Base-by-base conservation (phyloP, 805 yeast genomes). In the Yarrowia porcina region DNA sequence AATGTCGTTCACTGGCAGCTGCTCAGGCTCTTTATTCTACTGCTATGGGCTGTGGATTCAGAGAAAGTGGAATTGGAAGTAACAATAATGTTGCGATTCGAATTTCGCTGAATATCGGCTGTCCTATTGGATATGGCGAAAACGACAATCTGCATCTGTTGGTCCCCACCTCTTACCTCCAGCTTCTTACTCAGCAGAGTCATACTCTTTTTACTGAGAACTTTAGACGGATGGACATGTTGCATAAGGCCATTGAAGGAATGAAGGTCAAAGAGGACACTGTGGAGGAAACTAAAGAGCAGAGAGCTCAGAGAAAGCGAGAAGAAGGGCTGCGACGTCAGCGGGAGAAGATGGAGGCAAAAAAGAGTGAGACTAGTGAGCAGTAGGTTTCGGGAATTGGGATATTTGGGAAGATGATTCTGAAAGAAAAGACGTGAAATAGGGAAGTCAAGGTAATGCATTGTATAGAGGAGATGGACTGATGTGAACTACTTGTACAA, bases 51-150 rank as follows among this genome's bases (percentile, higher is more conserved):
- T 87, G 94, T 74, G 97, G 97, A 2, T 90, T 87, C 69, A 79
- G 97, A 69, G 97, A 90, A 72, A 81, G 89, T 30, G 97, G 97
- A 0, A 89, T 90, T 49, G 96, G 96, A 8, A 79, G 85, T 30
- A 89, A 90, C 68, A 82, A 84, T 67, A 78, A 87, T 12, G 96
- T 90, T 7, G 97, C 91, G 0, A 74, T 90, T 18, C 77, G 97
- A 66, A 87, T 84, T 44, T 84, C 90, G 4, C 84, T 90, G 64
- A 83, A 83, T 65, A 72, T 90, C 23, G 96, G 90, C 70, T 78
- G 86, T 0, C 97, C 97, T 0, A 82, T 90, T 32, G 97, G 92
- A 0, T 82, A 74, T 67, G 30, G 52, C 2, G 63, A 59, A 15
- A 23, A 21, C 2, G 54, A 59, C 8, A 21, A 23, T 13, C 20